A percentile compares a stretch with the other conserved stretches of the same genome.
Conservation (phyloP, 805 yeast genomes). For the Saccharomyces eubayanus region DNA sequence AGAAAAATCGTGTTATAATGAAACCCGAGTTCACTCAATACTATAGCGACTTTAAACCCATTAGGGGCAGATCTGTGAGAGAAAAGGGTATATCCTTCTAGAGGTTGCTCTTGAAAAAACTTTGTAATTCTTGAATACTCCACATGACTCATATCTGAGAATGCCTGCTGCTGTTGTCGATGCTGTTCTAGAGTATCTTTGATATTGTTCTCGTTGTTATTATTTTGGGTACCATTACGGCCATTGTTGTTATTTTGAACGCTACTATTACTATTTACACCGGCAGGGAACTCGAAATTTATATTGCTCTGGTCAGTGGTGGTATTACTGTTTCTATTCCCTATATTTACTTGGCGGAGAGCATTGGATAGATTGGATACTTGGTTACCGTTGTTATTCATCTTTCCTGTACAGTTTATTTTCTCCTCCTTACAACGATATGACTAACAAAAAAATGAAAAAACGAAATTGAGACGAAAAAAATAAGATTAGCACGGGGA, state of each 20-base stretch:
- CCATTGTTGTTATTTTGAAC: constrained; percentile 7
- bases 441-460: background rate
- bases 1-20: constrained; percentile 73
- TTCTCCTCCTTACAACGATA: background rate
- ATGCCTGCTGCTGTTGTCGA: constrained; percentile 10
- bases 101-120: constrained; percentile 69
- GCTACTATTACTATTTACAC: constrained; percentile 1
- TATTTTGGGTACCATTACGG: constrained; percentile 6
- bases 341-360: constrained; percentile 29
- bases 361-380: constrained; percentile 32
- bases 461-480: background rate
- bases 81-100: constrained; percentile 74
- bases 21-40: constrained; percentile 72
- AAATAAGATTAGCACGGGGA: background rate
- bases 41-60: constrained; percentile 91
- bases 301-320: constrained; percentile 26
- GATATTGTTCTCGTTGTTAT: constrained; percentile 1
- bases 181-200: constrained; percentile 18
- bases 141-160: constrained; percentile 34
- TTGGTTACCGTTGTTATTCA: constrained; percentile 6
- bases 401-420: background rate
- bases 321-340: constrained; percentile 19
- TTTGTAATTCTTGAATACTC: constrained; percentile 53
- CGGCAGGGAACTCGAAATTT: constrained; percentile 15
- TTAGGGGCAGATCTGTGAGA: constrained; percentile 89